phyloP scores from a whole-genome alignment of 1,139 yeast species.

The Diutina sp. region DNA sequence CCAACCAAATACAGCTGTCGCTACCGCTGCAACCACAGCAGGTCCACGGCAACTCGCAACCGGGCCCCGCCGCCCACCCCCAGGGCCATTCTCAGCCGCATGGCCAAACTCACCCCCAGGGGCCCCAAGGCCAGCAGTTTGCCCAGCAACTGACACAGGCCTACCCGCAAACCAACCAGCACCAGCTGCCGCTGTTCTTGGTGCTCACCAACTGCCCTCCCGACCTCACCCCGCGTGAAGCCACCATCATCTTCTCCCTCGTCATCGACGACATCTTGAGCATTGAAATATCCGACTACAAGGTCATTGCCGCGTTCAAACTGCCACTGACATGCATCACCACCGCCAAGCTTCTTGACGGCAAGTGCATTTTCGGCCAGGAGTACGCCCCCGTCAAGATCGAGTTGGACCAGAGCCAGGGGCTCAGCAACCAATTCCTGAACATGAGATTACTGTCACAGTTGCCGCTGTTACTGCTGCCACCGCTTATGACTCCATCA shows the following conservation, averaged over 20 bases:
- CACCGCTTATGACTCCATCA: neutral
- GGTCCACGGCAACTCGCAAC: neutral
- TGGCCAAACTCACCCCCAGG: neutral
- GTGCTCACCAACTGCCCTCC: conserved; percentile 41
- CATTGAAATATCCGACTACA: conserved; percentile 43
- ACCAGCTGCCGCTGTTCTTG: neutral
- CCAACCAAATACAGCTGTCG: neutral
- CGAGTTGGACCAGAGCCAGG: conserved; percentile 23
- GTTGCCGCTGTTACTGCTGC: neutral
- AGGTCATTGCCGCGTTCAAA: conserved; percentile 52
- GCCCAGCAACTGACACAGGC: neutral
- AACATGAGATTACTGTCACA: conserved; percentile 13
- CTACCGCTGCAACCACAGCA: neutral
- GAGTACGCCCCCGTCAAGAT: conserved; percentile 40
- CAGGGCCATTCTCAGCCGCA: neutral
- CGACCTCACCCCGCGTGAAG: conserved; percentile 67
- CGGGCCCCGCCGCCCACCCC: neutral
- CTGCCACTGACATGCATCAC: conserved; percentile 54
- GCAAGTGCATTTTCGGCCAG: conserved; percentile 50
- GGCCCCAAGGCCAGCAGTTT: neutral
- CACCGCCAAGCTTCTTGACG: conserved; percentile 60
- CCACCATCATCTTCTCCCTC: conserved; percentile 63
- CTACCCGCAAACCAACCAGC: neutral
- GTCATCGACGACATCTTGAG: conserved; percentile 56
- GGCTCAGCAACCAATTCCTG: conserved; percentile 12